Evolutionary conservation across 2,329 filamentous ascomycete species (phyloP).

Genomic region (Cytospora piceae): DNA sequence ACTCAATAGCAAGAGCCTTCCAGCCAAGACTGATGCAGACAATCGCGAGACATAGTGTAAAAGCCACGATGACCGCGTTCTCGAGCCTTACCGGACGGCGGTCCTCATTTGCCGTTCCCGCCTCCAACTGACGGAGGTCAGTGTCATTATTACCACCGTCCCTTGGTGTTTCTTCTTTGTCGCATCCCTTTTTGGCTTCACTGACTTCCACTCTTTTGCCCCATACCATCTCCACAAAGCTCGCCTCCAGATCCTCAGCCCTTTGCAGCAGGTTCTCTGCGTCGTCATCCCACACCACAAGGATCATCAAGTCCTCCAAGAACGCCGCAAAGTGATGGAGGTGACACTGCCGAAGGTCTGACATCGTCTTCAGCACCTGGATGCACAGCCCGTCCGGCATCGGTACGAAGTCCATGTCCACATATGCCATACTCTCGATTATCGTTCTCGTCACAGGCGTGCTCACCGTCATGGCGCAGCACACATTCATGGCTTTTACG

Average conservation of each 20-base stretch:
- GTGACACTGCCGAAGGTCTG: slow-evolving; percentile 60
- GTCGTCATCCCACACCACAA: slow-evolving; percentile 69
- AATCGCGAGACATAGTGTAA: slow-evolving; percentile 21
- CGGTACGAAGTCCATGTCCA: slow-evolving; percentile 56
- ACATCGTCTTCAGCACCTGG: slow-evolving; percentile 63
- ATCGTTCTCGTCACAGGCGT: slow-evolving; percentile 67
- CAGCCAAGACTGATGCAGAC: slow-evolving; percentile 25
- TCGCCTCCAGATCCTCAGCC: slow-evolving; percentile 54
- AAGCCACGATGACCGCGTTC: slow-evolving; percentile 24
- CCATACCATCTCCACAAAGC: slow-evolving; percentile 64
- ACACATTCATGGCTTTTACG: slow-evolving; percentile 45
- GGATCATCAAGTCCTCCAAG: slow-evolving; percentile 58
- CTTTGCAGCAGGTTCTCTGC: slow-evolving; percentile 58
- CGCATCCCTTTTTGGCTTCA: slow-evolving; percentile 42
- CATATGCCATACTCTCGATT: slow-evolving; percentile 47
- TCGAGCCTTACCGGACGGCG: slow-evolving; percentile 38
- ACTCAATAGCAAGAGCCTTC: slow-evolving; percentile 20
- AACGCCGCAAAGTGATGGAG: slow-evolving; percentile 71
- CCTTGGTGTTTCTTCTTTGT: slow-evolving; percentile 41
- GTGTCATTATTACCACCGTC: slow-evolving; percentile 46
- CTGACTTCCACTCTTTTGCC: slow-evolving; percentile 45
- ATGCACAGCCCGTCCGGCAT: slow-evolving; percentile 61
- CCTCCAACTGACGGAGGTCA: slow-evolving; percentile 48
- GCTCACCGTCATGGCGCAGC: slow-evolving; percentile 69
- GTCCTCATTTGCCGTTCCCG: slow-evolving; percentile 44